These are phyloP conservation scores for Nemania serpens DNA, from an alignment of 2,329 filamentous ascomycete species.

Conservation along the genomic window DNA sequence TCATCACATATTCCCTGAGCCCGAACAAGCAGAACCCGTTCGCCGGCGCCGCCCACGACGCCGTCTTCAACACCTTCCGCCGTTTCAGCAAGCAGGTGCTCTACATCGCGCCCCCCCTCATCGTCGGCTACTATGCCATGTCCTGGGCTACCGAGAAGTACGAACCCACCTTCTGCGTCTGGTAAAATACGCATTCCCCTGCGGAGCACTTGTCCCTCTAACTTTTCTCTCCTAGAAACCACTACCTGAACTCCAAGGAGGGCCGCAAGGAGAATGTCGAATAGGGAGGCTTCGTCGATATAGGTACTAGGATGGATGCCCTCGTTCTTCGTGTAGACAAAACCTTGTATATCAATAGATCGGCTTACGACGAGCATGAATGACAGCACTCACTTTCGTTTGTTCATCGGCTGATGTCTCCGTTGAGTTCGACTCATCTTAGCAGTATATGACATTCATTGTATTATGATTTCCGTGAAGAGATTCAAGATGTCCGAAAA, in stretches of 20 bases:
- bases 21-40: conserved; percentile 89
- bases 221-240: conserved; percentile 34
- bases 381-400: conserved; percentile 7
- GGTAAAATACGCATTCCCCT: not conserved
- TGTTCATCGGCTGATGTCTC: conserved; percentile 5
- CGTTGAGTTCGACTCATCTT: not conserved
- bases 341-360: conserved; percentile 40
- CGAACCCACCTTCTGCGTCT: not conserved
- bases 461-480: not conserved
- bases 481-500: not conserved
- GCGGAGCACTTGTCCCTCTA: conserved; percentile 8
- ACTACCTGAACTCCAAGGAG: conserved; percentile 42
- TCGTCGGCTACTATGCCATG: conserved; percentile 81
- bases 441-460: not conserved
- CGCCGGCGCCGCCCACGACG: conserved; percentile 75
- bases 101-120: conserved; percentile 81
- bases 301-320: conserved; percentile 6
- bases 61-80: conserved; percentile 95
- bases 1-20: conserved; percentile 75
- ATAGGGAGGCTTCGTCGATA: conserved; percentile 26
- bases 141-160: conserved; percentile 92
- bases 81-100: conserved; percentile 84
- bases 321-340: conserved; percentile 35
- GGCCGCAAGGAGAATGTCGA: conserved; percentile 39
- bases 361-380: conserved; percentile 21